Evolutionary conservation across 257 asterid genomes (phyloP), one percentile per base, ranked within the genome.

Genomic region (Coffea canephora): DNA sequence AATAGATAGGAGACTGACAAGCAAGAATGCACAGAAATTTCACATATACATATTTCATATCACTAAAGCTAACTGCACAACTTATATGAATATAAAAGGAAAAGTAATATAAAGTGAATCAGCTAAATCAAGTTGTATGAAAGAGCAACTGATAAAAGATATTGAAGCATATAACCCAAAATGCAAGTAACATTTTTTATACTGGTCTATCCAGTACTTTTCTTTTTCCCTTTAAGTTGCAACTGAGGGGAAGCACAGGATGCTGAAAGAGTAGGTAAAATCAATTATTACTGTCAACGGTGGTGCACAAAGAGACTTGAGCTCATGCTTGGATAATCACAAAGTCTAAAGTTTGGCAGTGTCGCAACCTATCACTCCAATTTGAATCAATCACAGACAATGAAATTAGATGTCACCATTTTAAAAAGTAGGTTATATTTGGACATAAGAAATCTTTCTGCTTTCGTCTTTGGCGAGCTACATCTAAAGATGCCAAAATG

Each of bases 211-310:
- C 50, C 62, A 9, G 65, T 73, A 73, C 15, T 27, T 34, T 6
- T 43, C 54, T 15, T 19, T 50, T 50, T 73, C 62, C 14, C 41
- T 73, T 14, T 73, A 73, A 65, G 34, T 52, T 66, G 72, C 18
- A 23, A 45, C 21, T 31, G 54, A 16, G 25, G 77, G 13, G 77
- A 31, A 74, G 50, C 25, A 74, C 5, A 34, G 45, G 31, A 61
- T 74, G 68, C 16, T 74, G 67, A 61, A 50, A 31, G 25, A 68
- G 49, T 39, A 15, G n/a, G n/a, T 68, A 68, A 68, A 68, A 68
- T 5, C 46, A 39, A 31, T 18, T 55, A 31, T 62, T 52, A 74
- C 15, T 36, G 46, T 54, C 11, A 27, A 27, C 0, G 21, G 23
- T n/a, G 3, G 52, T 52, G 34, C 19, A 16, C 49, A 54, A 74